Percentiles rank a stretch among this genome's conserved stretches.
These are phyloP conservation scores for Fusarium phyllophilum DNA, from an alignment of 2,329 filamentous ascomycete genomes.

Conservation along the genomic window DNA sequence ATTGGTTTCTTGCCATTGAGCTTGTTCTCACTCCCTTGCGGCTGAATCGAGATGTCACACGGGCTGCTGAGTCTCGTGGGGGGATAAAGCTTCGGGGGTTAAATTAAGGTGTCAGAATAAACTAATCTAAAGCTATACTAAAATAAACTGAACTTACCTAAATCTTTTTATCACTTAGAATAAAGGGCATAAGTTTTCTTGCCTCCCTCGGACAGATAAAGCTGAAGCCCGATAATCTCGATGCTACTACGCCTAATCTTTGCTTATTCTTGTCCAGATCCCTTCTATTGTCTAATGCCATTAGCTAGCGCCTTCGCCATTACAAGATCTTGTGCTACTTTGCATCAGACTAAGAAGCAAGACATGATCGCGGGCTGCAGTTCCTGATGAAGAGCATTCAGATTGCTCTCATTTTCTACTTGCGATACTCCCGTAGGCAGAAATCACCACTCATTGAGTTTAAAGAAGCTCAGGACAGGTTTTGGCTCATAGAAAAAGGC, in stretches of 20 bases:
- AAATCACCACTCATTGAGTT: background rate
- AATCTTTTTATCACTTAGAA: background rate
- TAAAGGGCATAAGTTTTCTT: background rate
- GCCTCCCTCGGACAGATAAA: background rate
- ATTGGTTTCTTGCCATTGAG: background rate
- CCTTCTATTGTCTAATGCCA: background rate
- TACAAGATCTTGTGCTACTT: background rate
- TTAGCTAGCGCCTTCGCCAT: background rate
- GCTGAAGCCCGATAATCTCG: background rate
- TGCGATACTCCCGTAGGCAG: background rate
- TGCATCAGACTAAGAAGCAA: background rate
- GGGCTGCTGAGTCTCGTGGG: background rate
- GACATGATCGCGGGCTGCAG: background rate
- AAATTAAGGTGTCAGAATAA: background rate
- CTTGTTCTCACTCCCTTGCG: background rate
- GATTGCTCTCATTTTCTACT: background rate
- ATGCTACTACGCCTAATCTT: background rate
- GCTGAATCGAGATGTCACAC: background rate
- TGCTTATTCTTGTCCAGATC: background rate
- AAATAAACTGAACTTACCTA: background rate
- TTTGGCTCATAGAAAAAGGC: background rate
- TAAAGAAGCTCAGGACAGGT: too few species aligned
- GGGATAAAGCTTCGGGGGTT: too few species aligned
- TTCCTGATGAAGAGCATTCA: too few species aligned
- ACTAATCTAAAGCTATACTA: background rate